Conservation (phyloP, 1,284 basidiomycete genomes). For the Cutaneotrichosporon daszewskae region DNA sequence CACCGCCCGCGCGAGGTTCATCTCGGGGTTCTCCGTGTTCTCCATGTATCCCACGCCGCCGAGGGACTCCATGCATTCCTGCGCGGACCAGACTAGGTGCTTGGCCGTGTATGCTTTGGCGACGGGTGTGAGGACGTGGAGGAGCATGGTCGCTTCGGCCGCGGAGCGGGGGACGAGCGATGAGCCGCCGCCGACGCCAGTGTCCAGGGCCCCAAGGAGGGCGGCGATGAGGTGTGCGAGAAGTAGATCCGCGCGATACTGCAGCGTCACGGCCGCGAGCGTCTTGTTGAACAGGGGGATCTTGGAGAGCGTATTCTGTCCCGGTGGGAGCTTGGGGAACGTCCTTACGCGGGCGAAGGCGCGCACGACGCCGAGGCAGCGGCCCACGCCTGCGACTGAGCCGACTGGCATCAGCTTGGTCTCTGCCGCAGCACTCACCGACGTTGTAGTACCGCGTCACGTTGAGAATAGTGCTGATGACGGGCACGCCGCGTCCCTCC, state of each 20-base stretch:
- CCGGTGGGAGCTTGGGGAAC: conserved; percentile 49
- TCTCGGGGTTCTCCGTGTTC: conserved; percentile 58
- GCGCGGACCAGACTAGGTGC: conserved; percentile 59
- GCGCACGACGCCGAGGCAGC: conserved; percentile 59
- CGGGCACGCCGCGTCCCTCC: conserved; percentile 60
- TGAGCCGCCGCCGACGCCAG: conserved; percentile 51
- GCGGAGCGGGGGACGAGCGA: conserved; percentile 23
- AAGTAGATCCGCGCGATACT: conserved; percentile 63
- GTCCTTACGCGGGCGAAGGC: conserved; percentile 58
- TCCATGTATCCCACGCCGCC: conserved; percentile 81
- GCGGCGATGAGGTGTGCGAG: conserved; percentile 57
- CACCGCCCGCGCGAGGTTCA: conserved; percentile 45
- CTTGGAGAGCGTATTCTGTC: conserved; percentile 50
- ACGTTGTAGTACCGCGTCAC: conserved; percentile 62
- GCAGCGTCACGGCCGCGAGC: conserved; percentile 56
- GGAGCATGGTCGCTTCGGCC: conserved; percentile 52
- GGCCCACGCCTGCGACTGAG: conserved; percentile 54
- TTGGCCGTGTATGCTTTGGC: conserved; percentile 67
- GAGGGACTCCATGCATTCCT: conserved; percentile 66
- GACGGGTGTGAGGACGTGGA: conserved; percentile 65
- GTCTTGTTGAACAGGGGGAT: conserved; percentile 52
- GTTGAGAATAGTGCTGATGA: conserved; percentile 65
- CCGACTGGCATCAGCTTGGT: no score
- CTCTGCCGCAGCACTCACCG: no score
- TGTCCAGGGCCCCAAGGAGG: conserved; percentile 61